These are phyloP conservation scores for Penicillium soppii DNA, from an alignment of 495 filamentous ascomycete species.

Conservation along the genomic window DNA sequence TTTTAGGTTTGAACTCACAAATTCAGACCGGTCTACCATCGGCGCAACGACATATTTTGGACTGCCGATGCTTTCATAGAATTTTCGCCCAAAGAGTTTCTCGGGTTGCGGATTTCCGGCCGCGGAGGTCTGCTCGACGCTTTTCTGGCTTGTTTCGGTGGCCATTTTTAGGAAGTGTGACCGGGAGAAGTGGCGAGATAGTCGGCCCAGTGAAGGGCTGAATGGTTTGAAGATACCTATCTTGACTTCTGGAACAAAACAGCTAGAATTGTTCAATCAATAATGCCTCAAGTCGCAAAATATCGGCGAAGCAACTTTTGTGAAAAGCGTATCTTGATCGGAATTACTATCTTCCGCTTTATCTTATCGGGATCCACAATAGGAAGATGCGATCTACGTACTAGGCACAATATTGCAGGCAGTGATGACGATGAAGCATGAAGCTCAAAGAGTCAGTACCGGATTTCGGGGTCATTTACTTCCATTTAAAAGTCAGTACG, in stretches of 20 bases:
- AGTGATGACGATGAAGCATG: too few species aligned
- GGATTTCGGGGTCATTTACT: too few species aligned
- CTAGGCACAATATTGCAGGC: too few species aligned
- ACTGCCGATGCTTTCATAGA: slow-evolving; percentile 90
- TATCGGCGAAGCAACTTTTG: slow-evolving; percentile 8
- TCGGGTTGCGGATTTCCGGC: slow-evolving; percentile 17
- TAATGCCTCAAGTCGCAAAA: slow-evolving; percentile 1
- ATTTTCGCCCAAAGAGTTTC: slow-evolving; percentile 80
- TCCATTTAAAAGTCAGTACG: too few species aligned
- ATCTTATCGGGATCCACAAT: slow-evolving; percentile 23
- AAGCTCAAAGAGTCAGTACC: too few species aligned
- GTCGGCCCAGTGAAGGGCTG: slow-evolving; percentile 32
- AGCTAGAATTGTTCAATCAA: not conserved
- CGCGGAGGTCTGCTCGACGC: slow-evolving; percentile 14
- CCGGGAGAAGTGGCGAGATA: slow-evolving; percentile 5
- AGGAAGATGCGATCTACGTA: not conserved
- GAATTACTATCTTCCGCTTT: slow-evolving; percentile 26
- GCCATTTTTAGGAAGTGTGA: slow-evolving; percentile 28
- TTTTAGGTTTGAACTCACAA: slow-evolving; percentile 57
- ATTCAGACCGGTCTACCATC: slow-evolving; percentile 98
- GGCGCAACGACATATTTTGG: slow-evolving; percentile 89
- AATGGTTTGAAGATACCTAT: slow-evolving; percentile 34
- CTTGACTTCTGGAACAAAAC: slow-evolving; percentile 15
- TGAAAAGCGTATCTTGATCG: slow-evolving; percentile 26
- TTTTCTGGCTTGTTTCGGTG: slow-evolving; percentile 19